phyloP scores from a whole-genome alignment of 2,329 filamentous ascomycete species.

The Aspergillus amoenus region DNA sequence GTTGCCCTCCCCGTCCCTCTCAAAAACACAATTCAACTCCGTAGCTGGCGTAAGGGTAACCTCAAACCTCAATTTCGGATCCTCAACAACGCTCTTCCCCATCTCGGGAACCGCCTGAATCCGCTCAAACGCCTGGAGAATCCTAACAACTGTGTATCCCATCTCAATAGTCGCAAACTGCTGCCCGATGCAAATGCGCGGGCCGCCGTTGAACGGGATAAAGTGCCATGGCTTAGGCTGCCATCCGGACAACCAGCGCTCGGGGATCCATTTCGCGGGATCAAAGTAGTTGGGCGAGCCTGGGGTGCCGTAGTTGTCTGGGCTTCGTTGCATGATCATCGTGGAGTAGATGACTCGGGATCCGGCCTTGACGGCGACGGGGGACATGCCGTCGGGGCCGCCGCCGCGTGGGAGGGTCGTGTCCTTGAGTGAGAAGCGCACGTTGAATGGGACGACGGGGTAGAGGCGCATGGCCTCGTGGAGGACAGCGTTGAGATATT shows the following conservation, averaged over 20 bases:
- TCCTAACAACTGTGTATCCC: slow-evolving; percentile 49
- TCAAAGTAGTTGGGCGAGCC: slow-evolving; percentile 39
- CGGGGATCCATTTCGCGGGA: slow-evolving; percentile 48
- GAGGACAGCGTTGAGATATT: slow-evolving; percentile 69
- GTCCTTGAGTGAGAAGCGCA: slow-evolving; percentile 69
- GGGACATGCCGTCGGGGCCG: slow-evolving; percentile 46
- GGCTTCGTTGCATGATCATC: slow-evolving; percentile 52
- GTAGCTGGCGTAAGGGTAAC: slow-evolving; percentile 39
- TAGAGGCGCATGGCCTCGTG: slow-evolving; percentile 78
- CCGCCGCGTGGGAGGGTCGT: slow-evolving; percentile 71
- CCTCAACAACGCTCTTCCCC: slow-evolving; percentile 34
- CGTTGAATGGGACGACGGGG: slow-evolving; percentile 76
- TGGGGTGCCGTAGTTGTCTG: slow-evolving; percentile 49
- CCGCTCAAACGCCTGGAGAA: slow-evolving; percentile 43
- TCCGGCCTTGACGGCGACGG: slow-evolving; percentile 49
- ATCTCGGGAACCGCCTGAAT: slow-evolving; percentile 33
- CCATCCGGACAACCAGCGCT: slow-evolving; percentile 52
- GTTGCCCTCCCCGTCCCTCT: slow-evolving; percentile 26
- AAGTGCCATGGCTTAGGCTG: slow-evolving; percentile 56
- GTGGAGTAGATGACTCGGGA: slow-evolving; percentile 53
- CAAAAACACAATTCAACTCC: slow-evolving; percentile 42
- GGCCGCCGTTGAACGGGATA: slow-evolving; percentile 55
- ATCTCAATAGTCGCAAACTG: slow-evolving; percentile 62
- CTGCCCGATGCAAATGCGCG: slow-evolving; percentile 58
- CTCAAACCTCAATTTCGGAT: slow-evolving; percentile 38